Evolutionary conservation across 208 protist species (phyloP).

Genomic region (Crithidia fasciculata): DNA sequence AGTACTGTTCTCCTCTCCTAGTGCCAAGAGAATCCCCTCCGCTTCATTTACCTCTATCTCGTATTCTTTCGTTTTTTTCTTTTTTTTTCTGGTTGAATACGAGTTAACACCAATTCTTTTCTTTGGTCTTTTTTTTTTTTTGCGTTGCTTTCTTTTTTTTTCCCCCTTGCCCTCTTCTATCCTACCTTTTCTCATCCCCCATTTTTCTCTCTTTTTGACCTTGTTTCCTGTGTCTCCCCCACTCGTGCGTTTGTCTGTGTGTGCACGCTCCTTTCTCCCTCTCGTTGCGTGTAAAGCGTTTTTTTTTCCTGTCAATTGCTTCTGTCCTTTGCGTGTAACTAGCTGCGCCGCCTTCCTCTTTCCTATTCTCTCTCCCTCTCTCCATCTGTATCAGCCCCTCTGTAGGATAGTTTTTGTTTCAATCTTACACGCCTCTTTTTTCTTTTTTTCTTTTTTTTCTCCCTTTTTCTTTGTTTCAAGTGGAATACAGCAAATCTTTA

Average conservation of each 20-base stretch:
- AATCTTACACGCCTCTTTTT: background rate
- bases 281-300: background rate
- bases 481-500: background rate
- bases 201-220: background rate
- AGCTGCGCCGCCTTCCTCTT: background rate
- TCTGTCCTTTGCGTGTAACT: too few species aligned
- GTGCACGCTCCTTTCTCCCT: slow-evolving; percentile 12
- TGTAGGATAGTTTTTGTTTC: too few species aligned
- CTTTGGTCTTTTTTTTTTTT: background rate
- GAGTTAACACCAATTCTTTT: too few species aligned
- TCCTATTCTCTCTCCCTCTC: slow-evolving; percentile 14
- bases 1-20: background rate
- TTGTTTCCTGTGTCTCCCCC: background rate
- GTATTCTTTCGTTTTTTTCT: too few species aligned
- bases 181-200: background rate
- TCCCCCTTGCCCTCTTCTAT: background rate
- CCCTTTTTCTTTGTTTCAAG: background rate
- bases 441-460: slow-evolving; percentile 7
- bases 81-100: too few species aligned
- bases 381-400: background rate
- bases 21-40: too few species aligned
- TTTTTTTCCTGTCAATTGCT: too few species aligned
- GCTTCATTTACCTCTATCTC: too few species aligned
- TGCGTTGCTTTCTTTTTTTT: slow-evolving; percentile 7
- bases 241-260: background rate